Base-by-base conservation (phyloP, 257 asterid species). In the Solanum neorickii region DNA sequence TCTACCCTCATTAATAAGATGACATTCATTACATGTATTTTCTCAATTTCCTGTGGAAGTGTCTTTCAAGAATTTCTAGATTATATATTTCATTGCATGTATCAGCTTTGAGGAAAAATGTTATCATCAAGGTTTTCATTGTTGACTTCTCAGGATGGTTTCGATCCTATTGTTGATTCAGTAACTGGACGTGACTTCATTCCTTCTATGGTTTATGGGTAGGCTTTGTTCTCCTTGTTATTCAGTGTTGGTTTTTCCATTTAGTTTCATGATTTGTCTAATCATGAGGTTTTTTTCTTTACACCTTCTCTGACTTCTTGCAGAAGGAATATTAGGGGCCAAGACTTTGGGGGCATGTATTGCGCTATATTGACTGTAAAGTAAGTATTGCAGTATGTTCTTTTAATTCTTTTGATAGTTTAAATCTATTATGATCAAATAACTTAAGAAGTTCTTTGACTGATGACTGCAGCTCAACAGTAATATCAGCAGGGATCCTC, bases 161-260 rank as follows among this genome's bases (percentile, higher is more conserved):
- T 97, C 87, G 98, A 92, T 91, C 99, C 99, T 73, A 97, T 97
- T 88, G 95, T 95, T 73, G 99, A 97, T 93, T 89, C 96, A 65
- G 98, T 92, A 90, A 96, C 99, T 86, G 99, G 98, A 89, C 97
- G 97, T 37, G 99, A 97, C 92, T 96, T 97, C 89, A 97, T 97
- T 91, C 98, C 99, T 21, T 95, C 99, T 37, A 92, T 97, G 97
- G 98, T 96, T 91, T 96, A 94, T 87, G 99, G 99, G 99, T 97
- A 91, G 90, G 93, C 70, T 47, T 37, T 31, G 83, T 83, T 69
- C 89, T 41, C 72, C 83, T 87, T 88, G 75, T 78, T 87, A 25
- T 85, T 31, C 27, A 7, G 74, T n/a, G 76, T 68, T 66, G 12
- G 31, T 9, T 84, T 84, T 31, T 82, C 69, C 85, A 49, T 82